These are phyloP conservation scores for Chamaecyparis obtusa DNA, from an alignment of 75 land plant genomes.

Conservation along the genomic window DNA sequence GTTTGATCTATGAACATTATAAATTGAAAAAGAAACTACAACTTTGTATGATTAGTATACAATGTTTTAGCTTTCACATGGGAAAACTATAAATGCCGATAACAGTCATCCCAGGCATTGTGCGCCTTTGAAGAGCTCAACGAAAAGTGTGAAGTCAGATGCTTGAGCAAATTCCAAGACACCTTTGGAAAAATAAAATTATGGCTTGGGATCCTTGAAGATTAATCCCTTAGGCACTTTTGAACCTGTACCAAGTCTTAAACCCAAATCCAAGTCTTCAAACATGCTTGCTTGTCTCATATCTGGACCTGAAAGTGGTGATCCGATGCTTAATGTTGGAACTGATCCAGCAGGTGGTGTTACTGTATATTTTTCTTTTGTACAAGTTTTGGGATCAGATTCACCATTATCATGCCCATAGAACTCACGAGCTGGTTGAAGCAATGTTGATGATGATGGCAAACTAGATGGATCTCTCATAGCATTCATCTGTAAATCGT, in stretches of 20 bases:
- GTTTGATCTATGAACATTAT: not conserved
- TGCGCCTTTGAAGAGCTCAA: not conserved
- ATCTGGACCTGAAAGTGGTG: not conserved
- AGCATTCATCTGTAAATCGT: conserved; percentile 6
- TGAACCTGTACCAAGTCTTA: conserved; percentile 9
- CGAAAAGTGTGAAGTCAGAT: not conserved
- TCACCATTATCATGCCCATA: not conserved
- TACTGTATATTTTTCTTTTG: not conserved
- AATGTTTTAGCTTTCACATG: not conserved
- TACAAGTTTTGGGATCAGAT: not conserved
- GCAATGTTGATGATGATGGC: not conserved
- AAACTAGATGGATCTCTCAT: not conserved
- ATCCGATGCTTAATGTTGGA: not conserved
- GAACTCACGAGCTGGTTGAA: not conserved
- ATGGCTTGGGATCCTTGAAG: not conserved
- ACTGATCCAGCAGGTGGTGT: not conserved
- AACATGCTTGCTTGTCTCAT: not conserved
- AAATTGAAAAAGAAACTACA: not conserved
- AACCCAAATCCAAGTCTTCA: conserved; percentile 12
- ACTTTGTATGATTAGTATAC: not conserved
- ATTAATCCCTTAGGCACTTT: not conserved
- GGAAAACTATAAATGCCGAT: not conserved
- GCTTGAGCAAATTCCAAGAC: not conserved
- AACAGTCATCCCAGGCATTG: not conserved
- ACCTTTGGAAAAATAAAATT: not conserved